Evolutionary conservation across 768 basidiomycete genomes (phyloP).

Genomic region (Boletus eberwhitei): DNA sequence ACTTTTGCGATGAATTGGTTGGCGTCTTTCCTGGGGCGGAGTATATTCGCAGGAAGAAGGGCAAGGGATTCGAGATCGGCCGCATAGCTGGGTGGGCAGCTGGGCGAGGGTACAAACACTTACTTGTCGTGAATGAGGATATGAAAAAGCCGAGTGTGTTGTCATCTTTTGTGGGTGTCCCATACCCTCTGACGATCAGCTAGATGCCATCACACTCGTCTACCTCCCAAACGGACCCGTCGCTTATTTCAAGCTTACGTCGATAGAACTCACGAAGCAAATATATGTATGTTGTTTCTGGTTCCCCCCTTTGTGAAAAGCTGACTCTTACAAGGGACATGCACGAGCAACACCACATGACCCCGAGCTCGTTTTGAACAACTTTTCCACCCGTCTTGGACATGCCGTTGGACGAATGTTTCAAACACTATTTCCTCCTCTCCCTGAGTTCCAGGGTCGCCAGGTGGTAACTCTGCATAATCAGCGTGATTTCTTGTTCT

Average conservation of each 20-base stretch:
- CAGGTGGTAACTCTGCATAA: constrained; percentile 98
- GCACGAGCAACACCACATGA: constrained; percentile 89
- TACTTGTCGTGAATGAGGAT: constrained; percentile 94
- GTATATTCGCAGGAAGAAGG: constrained; percentile 81
- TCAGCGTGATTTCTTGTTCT: constrained; percentile 97
- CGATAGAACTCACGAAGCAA: constrained; percentile 78
- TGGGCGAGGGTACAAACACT: constrained; percentile 80
- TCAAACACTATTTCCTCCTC: constrained; percentile 91
- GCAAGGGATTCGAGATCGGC: constrained; percentile 88
- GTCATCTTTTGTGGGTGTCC: not conserved
- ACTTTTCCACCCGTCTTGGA: constrained; percentile 90
- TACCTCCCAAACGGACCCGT: constrained; percentile 91
- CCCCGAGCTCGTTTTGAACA: constrained; percentile 93
- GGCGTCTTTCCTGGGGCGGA: constrained; percentile 91
- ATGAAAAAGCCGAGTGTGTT: constrained; percentile 89
- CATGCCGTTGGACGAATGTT: constrained; percentile 93
- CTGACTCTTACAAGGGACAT: constrained; percentile 60
- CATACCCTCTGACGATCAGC: constrained; percentile 5
- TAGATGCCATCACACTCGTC: constrained; percentile 91
- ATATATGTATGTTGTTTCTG: constrained; percentile 62
- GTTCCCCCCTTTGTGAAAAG: not conserved
- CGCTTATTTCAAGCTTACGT: constrained; percentile 92
- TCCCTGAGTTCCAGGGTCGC: constrained; percentile 92
- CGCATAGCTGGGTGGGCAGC: constrained; percentile 92
- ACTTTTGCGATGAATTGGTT: constrained; percentile 89